Conservation (phyloP, 257 asterid species). For the Echium plantagineum region DNA sequence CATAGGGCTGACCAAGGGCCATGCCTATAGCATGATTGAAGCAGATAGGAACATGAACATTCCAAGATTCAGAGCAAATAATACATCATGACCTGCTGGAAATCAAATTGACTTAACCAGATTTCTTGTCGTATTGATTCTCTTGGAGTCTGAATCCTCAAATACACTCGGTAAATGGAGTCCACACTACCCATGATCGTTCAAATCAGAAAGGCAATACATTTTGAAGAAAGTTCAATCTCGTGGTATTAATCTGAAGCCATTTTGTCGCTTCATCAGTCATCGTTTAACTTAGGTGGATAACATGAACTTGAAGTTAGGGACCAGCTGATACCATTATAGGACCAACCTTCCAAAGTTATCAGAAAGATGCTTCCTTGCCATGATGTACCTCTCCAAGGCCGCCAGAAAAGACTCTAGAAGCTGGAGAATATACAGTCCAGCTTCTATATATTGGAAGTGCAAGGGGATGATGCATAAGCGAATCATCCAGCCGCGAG, state of each 20-base stretch:
- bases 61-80: slow-evolving; percentile 9
- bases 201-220: not conserved
- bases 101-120: too few relatives aligned
- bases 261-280: not conserved
- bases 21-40: slow-evolving; percentile 66
- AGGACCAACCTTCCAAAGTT: not conserved
- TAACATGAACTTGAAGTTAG: not conserved
- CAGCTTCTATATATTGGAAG: not conserved
- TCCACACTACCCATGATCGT: too few relatives aligned
- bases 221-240: not conserved
- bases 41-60: slow-evolving; percentile 20
- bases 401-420: not conserved
- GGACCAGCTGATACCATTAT: not conserved
- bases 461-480: too few relatives aligned
- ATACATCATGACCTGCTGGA: not conserved
- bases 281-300: too few relatives aligned
- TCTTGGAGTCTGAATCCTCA: too few relatives aligned
- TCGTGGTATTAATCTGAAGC: not conserved
- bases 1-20: slow-evolving; percentile 45
- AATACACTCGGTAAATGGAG: too few relatives aligned
- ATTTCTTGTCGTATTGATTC: too few relatives aligned
- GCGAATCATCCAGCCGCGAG: too few relatives aligned
- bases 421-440: not conserved
- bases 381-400: not conserved
- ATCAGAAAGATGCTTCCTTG: not conserved